A percentile compares a stretch with the other conserved stretches of the same genome.
Conservation (phyloP, 129 eudicot genomes). For the Dittrichia graveolens region DNA sequence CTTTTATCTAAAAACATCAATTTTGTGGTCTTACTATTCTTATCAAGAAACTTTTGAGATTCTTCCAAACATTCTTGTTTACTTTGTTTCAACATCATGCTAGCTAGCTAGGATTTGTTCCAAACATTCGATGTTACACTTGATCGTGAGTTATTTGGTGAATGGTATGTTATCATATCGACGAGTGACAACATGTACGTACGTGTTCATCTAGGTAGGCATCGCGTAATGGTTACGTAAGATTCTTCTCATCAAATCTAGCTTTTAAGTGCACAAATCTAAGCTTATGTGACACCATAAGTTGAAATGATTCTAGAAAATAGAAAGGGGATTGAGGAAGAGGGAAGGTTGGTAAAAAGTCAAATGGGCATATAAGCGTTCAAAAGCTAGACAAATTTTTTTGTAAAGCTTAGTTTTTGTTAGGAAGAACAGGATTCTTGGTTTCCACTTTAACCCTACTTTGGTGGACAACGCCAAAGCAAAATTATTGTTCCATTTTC, state of each 20-base stretch:
- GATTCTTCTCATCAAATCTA: slow-evolving; percentile 21
- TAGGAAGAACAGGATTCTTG: slow-evolving; percentile 33
- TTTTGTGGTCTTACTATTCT: slow-evolving; percentile 27
- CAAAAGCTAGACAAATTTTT: slow-evolving; percentile 11
- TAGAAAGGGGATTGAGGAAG: slow-evolving; percentile 3
- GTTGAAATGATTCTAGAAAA: slow-evolving; percentile 3
- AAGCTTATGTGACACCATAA: slow-evolving; percentile 27
- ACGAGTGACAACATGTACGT: slow-evolving; percentile 11
- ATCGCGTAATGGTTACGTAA: slow-evolving; percentile 22
- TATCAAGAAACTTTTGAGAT: slow-evolving; percentile 33
- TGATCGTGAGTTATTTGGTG: neutral
- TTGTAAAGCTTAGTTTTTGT: slow-evolving; percentile 22
- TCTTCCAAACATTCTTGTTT: slow-evolving; percentile 28
- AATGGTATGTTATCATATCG: neutral
- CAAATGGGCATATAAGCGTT: slow-evolving; percentile 24
- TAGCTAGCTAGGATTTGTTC: slow-evolving; percentile 28
- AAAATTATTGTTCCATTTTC: slow-evolving; percentile 14
- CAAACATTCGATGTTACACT: slow-evolving; percentile 1
- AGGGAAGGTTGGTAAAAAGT: slow-evolving; percentile 23
- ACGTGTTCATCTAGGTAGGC: slow-evolving; percentile 12
- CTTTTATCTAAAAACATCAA: slow-evolving; percentile 21
- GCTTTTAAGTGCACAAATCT: slow-evolving; percentile 20
- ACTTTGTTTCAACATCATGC: slow-evolving; percentile 29
- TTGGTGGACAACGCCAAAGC: slow-evolving; percentile 19
- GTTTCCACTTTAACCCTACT: slow-evolving; percentile 30